These are phyloP conservation scores for Magnusiomyces paraingens DNA, from an alignment of 1,139 yeast species.

Conservation along the genomic window DNA sequence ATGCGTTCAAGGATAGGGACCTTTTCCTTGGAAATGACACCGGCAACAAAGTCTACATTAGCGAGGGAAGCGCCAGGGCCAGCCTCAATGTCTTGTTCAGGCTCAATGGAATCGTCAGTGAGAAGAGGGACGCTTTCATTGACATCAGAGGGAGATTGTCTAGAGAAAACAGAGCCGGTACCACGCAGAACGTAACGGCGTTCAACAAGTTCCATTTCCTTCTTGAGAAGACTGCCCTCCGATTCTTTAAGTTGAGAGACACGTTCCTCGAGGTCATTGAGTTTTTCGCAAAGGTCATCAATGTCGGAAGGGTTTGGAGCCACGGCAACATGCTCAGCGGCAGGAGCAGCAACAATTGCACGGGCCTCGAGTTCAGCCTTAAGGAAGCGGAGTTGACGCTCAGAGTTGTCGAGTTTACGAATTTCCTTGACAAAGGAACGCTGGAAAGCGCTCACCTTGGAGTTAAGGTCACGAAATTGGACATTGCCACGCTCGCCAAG, in stretches of 20 bases:
- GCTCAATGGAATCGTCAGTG: not conserved
- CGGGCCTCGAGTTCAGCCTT: constrained; percentile 27
- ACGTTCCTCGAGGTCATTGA: constrained; percentile 57
- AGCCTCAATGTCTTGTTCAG: constrained; percentile 11
- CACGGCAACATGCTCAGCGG: constrained; percentile 29
- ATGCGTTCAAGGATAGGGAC: constrained; percentile 72
- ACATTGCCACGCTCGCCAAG: constrained; percentile 80
- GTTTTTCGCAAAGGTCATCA: constrained; percentile 67
- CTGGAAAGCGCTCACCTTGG: constrained; percentile 76
- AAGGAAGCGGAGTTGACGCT: constrained; percentile 49
- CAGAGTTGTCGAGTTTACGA: constrained; percentile 55
- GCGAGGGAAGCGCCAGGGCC: not conserved
- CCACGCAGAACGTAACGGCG: constrained; percentile 64
- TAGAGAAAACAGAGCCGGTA: constrained; percentile 61
- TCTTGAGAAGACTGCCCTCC: constrained; percentile 46
- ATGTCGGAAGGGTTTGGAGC: constrained; percentile 58
- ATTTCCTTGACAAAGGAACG: constrained; percentile 82
- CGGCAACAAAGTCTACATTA: constrained; percentile 51
- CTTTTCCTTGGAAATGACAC: constrained; percentile 72
- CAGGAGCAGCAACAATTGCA: constrained; percentile 23
- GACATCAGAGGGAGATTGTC: constrained; percentile 19
- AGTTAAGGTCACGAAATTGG: constrained; percentile 66
- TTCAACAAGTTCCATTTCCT: constrained; percentile 53
- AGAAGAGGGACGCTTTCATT: constrained; percentile 26
- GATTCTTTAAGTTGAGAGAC: constrained; percentile 51